phyloP scores from a whole-genome alignment of 2,329 filamentous ascomycete species.

The Simplicillium aogashimaense region DNA sequence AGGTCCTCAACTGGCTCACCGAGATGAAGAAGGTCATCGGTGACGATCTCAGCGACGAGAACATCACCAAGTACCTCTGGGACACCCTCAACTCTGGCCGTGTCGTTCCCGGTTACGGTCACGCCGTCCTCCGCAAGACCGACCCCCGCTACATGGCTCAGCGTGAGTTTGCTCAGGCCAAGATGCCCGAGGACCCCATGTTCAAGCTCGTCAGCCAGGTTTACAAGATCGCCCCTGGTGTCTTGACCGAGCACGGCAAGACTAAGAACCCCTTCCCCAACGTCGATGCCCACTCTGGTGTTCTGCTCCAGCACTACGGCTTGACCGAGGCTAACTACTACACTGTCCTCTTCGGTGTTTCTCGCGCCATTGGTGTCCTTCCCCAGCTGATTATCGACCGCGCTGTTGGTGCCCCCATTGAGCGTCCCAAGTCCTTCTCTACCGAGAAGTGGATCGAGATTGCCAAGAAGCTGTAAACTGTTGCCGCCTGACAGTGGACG shows the following conservation, averaged over 20 bases:
- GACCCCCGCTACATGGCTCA: constrained; percentile 98
- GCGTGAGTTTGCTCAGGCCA: constrained; percentile 85
- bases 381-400: constrained; percentile 99
- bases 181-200: constrained; percentile 95
- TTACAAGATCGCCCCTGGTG: constrained; percentile 98
- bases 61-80: constrained; percentile 99
- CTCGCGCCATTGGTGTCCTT: constrained; percentile 93
- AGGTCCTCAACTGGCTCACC: constrained; percentile 97
- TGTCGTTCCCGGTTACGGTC: constrained; percentile 96
- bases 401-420: constrained; percentile 90
- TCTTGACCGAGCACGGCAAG: constrained; percentile 99
- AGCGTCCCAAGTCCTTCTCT: constrained; percentile 98
- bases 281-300: constrained; percentile 97
- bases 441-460: constrained; percentile 96
- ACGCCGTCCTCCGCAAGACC: constrained; percentile 98
- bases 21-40: constrained; percentile 97
- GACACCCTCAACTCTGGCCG: constrained; percentile 89
- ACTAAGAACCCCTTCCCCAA: constrained; percentile 99
- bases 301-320: constrained; percentile 98
- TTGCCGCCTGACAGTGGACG: not conserved
- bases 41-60: constrained; percentile 89
- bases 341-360: constrained; percentile 98
- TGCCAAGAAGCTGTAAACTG: constrained; percentile 73
- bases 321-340: constrained; percentile 99
- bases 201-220: constrained; percentile 99